Evolutionary conservation across 768 basidiomycete genomes (phyloP).

Genomic region (Strobilomyces echinocephalus): DNA sequence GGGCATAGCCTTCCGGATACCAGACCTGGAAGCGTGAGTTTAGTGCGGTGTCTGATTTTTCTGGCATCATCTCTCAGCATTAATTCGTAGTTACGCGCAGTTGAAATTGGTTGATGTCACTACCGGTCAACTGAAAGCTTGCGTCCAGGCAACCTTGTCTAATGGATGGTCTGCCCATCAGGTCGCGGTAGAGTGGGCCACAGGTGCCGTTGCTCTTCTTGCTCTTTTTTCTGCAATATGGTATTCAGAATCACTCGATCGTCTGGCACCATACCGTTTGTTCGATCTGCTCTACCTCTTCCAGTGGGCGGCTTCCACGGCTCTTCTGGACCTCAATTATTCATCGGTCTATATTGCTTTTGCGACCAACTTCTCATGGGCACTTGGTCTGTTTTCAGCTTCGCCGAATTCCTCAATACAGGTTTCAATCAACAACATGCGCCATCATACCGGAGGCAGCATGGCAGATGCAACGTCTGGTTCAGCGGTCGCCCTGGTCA

Average conservation of each 20-base stretch:
- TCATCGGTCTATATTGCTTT: slow-evolving; percentile 79
- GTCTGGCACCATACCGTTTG: slow-evolving; percentile 69
- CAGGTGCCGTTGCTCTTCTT: slow-evolving; percentile 60
- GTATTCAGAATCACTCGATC: slow-evolving; percentile 51
- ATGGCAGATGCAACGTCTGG: slow-evolving; percentile 56
- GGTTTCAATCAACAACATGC: slow-evolving; percentile 74
- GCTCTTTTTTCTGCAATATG: slow-evolving; percentile 51
- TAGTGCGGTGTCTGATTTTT: not conserved
- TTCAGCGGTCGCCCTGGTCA: slow-evolving; percentile 69
- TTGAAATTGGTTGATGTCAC: slow-evolving; percentile 64
- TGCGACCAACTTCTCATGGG: slow-evolving; percentile 85
- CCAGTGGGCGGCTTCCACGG: slow-evolving; percentile 78
- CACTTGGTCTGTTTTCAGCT: slow-evolving; percentile 65
- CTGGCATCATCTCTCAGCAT: slow-evolving; percentile 2
- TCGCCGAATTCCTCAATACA: slow-evolving; percentile 60
- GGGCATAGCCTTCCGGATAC: slow-evolving; percentile 76
- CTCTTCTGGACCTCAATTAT: slow-evolving; percentile 81
- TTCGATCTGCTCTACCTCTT: slow-evolving; percentile 79
- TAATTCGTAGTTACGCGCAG: slow-evolving; percentile 52
- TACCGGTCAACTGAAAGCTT: slow-evolving; percentile 75
- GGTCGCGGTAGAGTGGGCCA: slow-evolving; percentile 70
- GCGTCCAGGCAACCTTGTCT: slow-evolving; percentile 85
- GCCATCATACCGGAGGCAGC: slow-evolving; percentile 75
- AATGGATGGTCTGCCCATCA: slow-evolving; percentile 87
- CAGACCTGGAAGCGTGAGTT: slow-evolving; percentile 75